Conservation (phyloP, 2,329 filamentous ascomycete genomes). For the Rhinocladiella mackenziei region DNA sequence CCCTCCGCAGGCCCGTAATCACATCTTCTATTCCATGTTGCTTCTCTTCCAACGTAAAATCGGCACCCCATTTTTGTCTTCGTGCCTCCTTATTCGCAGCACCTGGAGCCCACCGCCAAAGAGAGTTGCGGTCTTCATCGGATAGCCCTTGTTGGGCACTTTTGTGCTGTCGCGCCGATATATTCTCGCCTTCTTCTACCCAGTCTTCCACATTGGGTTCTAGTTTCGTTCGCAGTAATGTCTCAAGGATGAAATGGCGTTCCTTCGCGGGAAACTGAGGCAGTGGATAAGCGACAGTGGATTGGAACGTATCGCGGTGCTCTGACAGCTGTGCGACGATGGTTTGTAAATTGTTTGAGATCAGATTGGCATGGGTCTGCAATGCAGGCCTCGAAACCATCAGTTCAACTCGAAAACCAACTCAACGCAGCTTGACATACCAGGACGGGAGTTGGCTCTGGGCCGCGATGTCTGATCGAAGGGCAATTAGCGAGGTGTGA, state of each 20-base stretch:
- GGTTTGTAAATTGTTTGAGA: constrained; percentile 65
- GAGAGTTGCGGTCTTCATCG: constrained; percentile 51
- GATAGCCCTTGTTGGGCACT: constrained; percentile 32
- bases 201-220: constrained; percentile 73
- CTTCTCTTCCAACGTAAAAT: constrained; percentile 69
- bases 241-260: constrained; percentile 61
- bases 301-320: constrained; percentile 63
- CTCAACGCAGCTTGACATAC: constrained; percentile 43
- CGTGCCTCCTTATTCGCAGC: constrained; percentile 45
- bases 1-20: constrained; percentile 63
- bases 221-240: constrained; percentile 76
- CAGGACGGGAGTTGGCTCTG: constrained; percentile 64
- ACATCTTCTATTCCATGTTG: constrained; percentile 64
- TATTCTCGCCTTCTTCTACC: constrained; percentile 60
- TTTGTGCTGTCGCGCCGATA: constrained; percentile 31
- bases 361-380: constrained; percentile 66
- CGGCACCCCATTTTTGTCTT: constrained; percentile 54
- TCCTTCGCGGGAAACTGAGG: constrained; percentile 69
- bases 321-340: constrained; percentile 63
- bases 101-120: constrained; percentile 58
- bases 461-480: constrained; percentile 58
- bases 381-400: constrained; percentile 57
- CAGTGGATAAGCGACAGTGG: constrained; percentile 69
- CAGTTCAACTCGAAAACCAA: constrained; percentile 3
- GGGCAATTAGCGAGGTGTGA: constrained; percentile 62